phyloP scores from a whole-genome alignment of 768 basidiomycete species.

The Melanogaster broomeanus region DNA sequence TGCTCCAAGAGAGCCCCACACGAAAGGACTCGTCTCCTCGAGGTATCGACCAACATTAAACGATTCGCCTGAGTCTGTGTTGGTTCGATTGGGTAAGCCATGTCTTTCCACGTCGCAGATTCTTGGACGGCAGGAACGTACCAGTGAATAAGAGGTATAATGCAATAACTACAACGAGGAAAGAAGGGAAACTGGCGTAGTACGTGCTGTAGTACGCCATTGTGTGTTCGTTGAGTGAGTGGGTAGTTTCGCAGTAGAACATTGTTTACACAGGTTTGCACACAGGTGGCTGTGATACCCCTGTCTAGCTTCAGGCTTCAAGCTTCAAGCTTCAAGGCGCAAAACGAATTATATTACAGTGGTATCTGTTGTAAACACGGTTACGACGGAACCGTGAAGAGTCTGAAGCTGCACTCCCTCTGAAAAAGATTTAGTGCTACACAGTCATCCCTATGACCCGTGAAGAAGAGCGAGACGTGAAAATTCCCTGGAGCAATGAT shows the following conservation, averaged over 20 bases:
- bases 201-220: slow-evolving; percentile 43
- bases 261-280: slow-evolving; percentile 6
- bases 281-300: slow-evolving; percentile 17
- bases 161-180: slow-evolving; percentile 63
- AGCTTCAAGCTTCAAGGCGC: too few species aligned
- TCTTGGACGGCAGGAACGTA: slow-evolving; percentile 33
- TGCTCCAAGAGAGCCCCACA: slow-evolving; percentile 89
- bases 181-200: slow-evolving; percentile 68
- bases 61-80: slow-evolving; percentile 78
- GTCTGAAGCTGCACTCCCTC: too few species aligned
- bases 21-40: slow-evolving; percentile 91
- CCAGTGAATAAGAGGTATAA: slow-evolving; percentile 92
- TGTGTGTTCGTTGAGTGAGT: neutral
- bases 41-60: slow-evolving; percentile 95
- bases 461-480: too few species aligned
- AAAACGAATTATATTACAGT: too few species aligned
- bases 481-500: too few species aligned
- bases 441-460: too few species aligned
- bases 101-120: neutral
- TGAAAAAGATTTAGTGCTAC: too few species aligned
- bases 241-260: too few species aligned
- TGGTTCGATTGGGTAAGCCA: slow-evolving; percentile 2
- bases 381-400: too few species aligned
- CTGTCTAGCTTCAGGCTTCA: too few species aligned
- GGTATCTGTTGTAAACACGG: too few species aligned